Percentiles rank a stretch among this genome's conserved stretches.
phyloP scores from a whole-genome alignment of 805 yeast genomes.

The Wickerhamomyces rabaulensis region DNA sequence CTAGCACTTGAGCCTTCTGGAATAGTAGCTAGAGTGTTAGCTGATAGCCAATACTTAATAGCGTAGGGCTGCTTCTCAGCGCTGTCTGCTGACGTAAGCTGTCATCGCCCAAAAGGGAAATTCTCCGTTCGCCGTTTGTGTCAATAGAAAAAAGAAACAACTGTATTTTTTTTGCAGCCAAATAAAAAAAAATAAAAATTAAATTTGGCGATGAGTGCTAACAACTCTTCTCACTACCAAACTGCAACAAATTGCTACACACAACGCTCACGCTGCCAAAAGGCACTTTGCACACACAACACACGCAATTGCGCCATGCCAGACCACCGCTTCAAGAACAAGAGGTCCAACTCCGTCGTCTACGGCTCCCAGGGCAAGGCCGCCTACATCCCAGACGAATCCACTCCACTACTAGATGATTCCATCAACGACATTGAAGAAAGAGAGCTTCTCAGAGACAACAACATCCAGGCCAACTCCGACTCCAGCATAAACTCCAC shows the following conservation, averaged over 20 bases:
- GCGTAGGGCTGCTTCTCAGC: too few species aligned
- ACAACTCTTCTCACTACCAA: too few species aligned
- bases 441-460: conserved; percentile 17
- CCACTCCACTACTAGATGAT: conserved; percentile 8
- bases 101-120: not conserved
- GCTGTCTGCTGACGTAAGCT: not conserved
- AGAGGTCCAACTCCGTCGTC: conserved; percentile 19
- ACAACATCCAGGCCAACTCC: conserved; percentile 13
- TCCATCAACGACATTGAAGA: conserved; percentile 5
- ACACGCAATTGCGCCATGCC: not conserved
- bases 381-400: conserved; percentile 16
- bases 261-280: too few species aligned
- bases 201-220: too few species aligned
- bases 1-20: too few species aligned
- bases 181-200: not conserved
- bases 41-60: too few species aligned
- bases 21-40: too few species aligned
- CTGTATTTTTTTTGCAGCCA: not conserved
- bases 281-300: too few species aligned
- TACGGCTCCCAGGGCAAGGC: conserved; percentile 23
- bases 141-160: not conserved
- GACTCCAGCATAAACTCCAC: conserved; percentile 14
- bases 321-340: conserved; percentile 20
- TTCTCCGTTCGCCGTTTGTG: not conserved
- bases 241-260: too few species aligned